phyloP scores from a whole-genome alignment of 306 rosid species.

The Astragalus glycyphyllos region DNA sequence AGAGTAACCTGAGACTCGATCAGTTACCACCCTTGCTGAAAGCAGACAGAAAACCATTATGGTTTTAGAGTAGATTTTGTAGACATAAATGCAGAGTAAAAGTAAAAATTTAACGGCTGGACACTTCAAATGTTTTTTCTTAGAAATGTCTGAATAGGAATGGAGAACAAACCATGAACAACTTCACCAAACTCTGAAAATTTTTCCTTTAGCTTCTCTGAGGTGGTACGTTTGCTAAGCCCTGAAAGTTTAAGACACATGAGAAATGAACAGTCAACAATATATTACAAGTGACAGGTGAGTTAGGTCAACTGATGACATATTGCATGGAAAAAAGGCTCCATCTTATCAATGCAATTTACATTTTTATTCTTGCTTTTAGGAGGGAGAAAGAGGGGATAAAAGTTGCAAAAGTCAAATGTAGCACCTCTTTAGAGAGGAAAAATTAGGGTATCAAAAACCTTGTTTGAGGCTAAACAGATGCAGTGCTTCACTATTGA shows the following conservation, averaged over 20 bases:
- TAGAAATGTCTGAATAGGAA: not conserved
- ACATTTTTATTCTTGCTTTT: not conserved
- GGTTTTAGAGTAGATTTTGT: conserved; percentile 15
- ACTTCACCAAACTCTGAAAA: conserved; percentile 90
- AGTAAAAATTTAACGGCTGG: not conserved
- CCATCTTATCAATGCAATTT: not conserved
- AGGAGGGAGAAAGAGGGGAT: not conserved
- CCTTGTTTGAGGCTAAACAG: conserved; percentile 2
- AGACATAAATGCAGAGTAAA: conserved; percentile 20
- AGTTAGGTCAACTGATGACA: conserved; percentile 1
- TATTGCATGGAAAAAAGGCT: not conserved
- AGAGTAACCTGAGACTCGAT: conserved; percentile 85
- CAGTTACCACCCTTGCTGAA: conserved; percentile 92
- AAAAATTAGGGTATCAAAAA: not conserved
- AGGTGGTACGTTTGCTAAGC: conserved; percentile 87
- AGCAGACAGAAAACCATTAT: conserved; percentile 11
- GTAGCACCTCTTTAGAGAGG: not conserved
- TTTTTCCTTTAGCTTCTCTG: conserved; percentile 71
- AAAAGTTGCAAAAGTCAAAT: conserved; percentile 15
- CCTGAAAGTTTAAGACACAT: conserved; percentile 56
- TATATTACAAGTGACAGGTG: not conserved
- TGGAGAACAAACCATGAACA: conserved; percentile 60
- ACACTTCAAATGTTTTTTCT: conserved; percentile 6
- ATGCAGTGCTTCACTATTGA: not conserved
- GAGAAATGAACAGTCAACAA: conserved; percentile 5